Evolutionary conservation across 139 green algal genomes (phyloP).

Genomic region (Chlamydomonas sp.): DNA sequence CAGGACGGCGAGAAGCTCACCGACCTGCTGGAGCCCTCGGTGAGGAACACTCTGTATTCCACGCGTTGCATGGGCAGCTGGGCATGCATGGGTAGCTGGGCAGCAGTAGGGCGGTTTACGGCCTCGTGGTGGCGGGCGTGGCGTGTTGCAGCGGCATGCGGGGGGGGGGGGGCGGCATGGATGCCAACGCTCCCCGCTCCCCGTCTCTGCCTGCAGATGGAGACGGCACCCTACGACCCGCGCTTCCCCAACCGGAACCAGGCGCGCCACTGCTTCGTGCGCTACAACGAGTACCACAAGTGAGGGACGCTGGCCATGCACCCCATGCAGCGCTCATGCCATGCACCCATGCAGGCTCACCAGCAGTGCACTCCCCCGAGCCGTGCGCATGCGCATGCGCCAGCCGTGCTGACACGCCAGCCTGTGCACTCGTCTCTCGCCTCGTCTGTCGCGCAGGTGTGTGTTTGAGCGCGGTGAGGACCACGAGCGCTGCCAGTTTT

Average conservation of each 20-base stretch:
- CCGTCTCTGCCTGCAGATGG: conserved; percentile 31
- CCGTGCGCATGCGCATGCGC: too few relatives aligned
- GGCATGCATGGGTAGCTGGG: conserved; percentile 2
- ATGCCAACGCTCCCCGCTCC: not conserved
- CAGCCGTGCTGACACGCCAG: too few relatives aligned
- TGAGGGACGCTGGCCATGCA: too few relatives aligned
- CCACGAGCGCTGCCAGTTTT: conserved; percentile 54
- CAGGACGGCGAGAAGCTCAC: conserved; percentile 30
- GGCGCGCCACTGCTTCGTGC: conserved; percentile 78
- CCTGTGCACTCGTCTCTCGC: too few relatives aligned
- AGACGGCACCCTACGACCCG: conserved; percentile 71
- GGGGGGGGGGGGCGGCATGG: too few relatives aligned
- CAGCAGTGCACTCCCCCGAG: too few relatives aligned
- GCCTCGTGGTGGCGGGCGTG: too few relatives aligned
- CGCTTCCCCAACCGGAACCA: conserved; percentile 88
- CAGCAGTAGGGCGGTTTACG: not conserved
- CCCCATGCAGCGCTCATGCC: too few relatives aligned
- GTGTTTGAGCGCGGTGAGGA: conserved; percentile 65
- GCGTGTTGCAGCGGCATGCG: not conserved
- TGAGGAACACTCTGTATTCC: conserved; percentile 3
- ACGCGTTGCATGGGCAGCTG: not conserved
- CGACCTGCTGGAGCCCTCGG: conserved; percentile 37
- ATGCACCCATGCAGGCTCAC: too few relatives aligned
- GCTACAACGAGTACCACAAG: conserved; percentile 92
- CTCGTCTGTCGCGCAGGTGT: conserved; percentile 41